These are phyloP conservation scores for Crotalaria pallida DNA, from an alignment of 306 rosid genomes.

Conservation along the genomic window DNA sequence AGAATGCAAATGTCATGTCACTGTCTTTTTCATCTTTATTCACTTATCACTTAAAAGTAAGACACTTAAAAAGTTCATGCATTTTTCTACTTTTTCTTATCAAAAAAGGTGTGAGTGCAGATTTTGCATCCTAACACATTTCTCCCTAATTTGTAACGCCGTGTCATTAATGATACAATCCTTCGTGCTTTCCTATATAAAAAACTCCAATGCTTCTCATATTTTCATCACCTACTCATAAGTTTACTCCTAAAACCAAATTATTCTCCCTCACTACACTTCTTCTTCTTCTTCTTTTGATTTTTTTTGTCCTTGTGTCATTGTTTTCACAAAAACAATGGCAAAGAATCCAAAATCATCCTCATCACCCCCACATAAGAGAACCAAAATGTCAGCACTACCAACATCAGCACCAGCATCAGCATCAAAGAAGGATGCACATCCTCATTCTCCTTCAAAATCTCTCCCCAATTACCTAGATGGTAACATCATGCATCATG, in stretches of 20 bases:
- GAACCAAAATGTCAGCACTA: not conserved
- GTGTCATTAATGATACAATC: not conserved
- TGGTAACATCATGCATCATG: not conserved
- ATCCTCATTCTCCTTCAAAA: not conserved
- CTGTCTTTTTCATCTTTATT: not conserved
- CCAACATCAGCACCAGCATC: not conserved
- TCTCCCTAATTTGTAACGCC: not conserved
- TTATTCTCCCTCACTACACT: not conserved
- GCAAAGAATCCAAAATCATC: not conserved
- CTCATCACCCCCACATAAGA: not conserved
- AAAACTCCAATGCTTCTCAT: not conserved
- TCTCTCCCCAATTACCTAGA: constrained; percentile 10
- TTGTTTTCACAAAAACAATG: not conserved
- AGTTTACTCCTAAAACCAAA: not conserved
- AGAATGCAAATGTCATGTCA: not conserved
- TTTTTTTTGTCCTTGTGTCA: not conserved
- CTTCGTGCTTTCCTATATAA: not conserved
- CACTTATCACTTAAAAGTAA: not conserved
- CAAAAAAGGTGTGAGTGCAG: not conserved
- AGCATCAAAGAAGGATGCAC: not conserved
- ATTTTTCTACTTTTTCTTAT: not conserved
- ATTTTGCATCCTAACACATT: too few species aligned
- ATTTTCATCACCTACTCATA: not conserved
- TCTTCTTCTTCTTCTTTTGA: not conserved
- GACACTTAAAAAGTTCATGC: not conserved